Percentiles rank a stretch among this genome's conserved stretches.
These are phyloP conservation scores for Naganishia onofrii DNA, from an alignment of 768 basidiomycete species.

Conservation along the genomic window DNA sequence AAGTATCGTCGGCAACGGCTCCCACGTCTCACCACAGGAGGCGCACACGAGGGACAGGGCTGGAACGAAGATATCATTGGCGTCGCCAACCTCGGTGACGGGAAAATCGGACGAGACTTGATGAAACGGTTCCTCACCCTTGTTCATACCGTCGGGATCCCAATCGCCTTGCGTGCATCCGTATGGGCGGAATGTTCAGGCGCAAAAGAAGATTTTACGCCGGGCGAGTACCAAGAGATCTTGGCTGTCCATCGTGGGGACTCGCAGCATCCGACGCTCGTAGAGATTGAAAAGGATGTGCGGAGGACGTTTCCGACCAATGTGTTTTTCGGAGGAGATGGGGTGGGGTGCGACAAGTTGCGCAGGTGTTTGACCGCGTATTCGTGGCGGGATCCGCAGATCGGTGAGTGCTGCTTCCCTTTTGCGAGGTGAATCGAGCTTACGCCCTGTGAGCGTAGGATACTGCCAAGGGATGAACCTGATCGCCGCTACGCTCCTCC, in stretches of 20 bases:
- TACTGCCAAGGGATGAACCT: conserved; percentile 64
- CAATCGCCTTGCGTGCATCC: conserved; percentile 79
- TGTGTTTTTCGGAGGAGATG: conserved; percentile 95
- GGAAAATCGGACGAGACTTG: conserved; percentile 65
- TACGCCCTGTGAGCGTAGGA: background rate
- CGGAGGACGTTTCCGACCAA: conserved; percentile 85
- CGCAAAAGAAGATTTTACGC: conserved; percentile 84
- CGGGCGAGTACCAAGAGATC: conserved; percentile 82
- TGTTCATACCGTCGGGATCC: conserved; percentile 74
- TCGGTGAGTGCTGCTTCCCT: conserved; percentile 70
- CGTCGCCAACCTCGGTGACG: conserved; percentile 77
- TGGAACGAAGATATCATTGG: conserved; percentile 86
- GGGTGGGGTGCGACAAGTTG: conserved; percentile 87
- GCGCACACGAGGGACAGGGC: conserved; percentile 35
- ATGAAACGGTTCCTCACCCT: conserved; percentile 74
- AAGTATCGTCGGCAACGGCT: conserved; percentile 46
- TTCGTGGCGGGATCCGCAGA: conserved; percentile 87
- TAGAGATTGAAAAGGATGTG: conserved; percentile 90
- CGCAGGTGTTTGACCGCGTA: conserved; percentile 86
- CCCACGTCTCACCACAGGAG: conserved; percentile 54
- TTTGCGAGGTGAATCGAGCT: background rate
- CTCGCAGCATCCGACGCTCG: conserved; percentile 47
- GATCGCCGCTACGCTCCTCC: conserved; percentile 85
- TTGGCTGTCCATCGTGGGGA: conserved; percentile 56
- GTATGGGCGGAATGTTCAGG: conserved; percentile 93